Base-by-base conservation (phyloP, 2,329 filamentous ascomycete genomes). In the Rutstroemia sp. region DNA sequence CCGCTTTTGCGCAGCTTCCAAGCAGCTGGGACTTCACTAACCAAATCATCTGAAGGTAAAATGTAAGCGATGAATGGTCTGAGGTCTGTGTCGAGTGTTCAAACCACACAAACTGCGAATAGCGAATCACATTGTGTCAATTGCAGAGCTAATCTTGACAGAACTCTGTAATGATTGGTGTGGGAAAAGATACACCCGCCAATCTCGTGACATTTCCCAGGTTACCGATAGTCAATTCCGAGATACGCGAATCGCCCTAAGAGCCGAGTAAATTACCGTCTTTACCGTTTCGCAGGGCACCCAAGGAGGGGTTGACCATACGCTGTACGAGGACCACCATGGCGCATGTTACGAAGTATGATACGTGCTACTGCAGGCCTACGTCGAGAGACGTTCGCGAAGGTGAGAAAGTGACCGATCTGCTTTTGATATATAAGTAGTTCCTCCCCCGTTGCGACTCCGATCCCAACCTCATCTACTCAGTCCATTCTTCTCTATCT, bases 251-350 rank as follows among this genome's bases (percentile, higher is more conserved):
- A 30, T 42, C 9, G 16, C n/a, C n/a, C n/a, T 42, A 55, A 51
- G 39, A 56, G 54, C 54, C 54, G 54, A 46, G n/a, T 39, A 45
- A 51, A 51, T 34, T 52, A 56, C 48, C 54, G 54, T 51, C 53
- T 27, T 36, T 23, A 19, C 14, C 38, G 40, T 34, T 9, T 27
- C 39, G 23, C 40, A 10, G n/a, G n/a, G 17, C 12, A 6, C 27
- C 27, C 10, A 30, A 30, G 48, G 48, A 45, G 48, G 48, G 27
- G 48, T 56, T 40, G 16, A 40, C 17, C 2, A 23, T 4, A 23
- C 23, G 23, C 23, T 5, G 23, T 23, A 4, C 23, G 23, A 30
- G 27, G 8, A 30, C 27, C 10, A 8, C 3, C 27, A 30, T 30
- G 27, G 27, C 27, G 27, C 10, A 30, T 30, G 27, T 8, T 23